Base-by-base conservation (phyloP, 495 filamentous ascomycete species). In the Xylaria longipes region DNA sequence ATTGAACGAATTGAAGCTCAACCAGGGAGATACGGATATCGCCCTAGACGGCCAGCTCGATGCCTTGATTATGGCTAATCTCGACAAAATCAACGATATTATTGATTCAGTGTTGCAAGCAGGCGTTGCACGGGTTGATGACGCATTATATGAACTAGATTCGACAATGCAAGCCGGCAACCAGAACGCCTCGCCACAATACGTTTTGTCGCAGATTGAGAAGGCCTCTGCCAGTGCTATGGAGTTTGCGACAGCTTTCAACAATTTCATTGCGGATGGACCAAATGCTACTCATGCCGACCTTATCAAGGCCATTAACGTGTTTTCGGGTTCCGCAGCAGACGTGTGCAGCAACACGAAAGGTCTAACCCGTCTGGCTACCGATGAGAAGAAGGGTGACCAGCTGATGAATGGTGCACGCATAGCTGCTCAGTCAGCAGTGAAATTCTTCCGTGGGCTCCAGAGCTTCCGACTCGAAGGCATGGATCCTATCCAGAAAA, bases 151-250 rank as follows among this genome's bases (percentile, higher is more conserved):
- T 81, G 96, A 99, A 80, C 86, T 99, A 33, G 96, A 99, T 79
- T 98, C 96, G 5, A 90, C 92, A 65, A 98, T 97, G 94, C 95
- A 98, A 80, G 96, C 96, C 54, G 96, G 96, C 76, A 99, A 99
- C 82, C 95, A 98, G 84, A 98, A 95, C 75, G 96, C 96, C 3
- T 97, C 95, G 33, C 93, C 96, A n/a, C 89, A 94, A 2, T 98
- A 97, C 78, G 94, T 99, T 27, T 86, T 98, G 25, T 98, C 95
- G 2, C 96, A 98, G 80, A 93, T 97, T 62, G 96, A 99, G 80
- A 99, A 98, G 83, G 96, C 96, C 0, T 93, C 93, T n/a, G 88
- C 93, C 17, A 97, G 90, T 68, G 94, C 95, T 5, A 98, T 93
- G 65, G 96, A 98, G 76, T 99, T 99, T 79, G 95, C 95, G 0